Evolutionary conservation across 768 basidiomycete genomes (phyloP).

Genomic region (Leccinellum luteum): DNA sequence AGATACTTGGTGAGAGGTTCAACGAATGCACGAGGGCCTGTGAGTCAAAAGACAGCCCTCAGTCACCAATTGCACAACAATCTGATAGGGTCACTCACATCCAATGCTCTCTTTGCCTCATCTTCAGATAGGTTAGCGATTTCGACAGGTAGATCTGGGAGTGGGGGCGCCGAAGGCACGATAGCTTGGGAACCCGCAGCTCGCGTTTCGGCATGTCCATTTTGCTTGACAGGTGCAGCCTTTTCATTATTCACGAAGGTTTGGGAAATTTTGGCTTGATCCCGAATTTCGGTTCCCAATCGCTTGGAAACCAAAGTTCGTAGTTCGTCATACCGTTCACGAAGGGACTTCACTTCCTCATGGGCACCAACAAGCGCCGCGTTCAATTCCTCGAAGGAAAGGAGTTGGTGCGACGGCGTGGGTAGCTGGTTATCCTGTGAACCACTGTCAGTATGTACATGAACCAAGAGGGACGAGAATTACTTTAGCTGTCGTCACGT

Average conservation of each 20-base stretch:
- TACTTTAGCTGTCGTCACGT: constrained; percentile 5
- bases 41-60: background rate
- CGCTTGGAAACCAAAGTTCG: constrained; percentile 15
- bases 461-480: background rate
- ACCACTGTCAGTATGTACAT: constrained; percentile 1
- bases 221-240: background rate
- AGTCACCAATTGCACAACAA: background rate
- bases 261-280: background rate
- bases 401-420: constrained; percentile 4
- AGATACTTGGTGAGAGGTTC: constrained; percentile 8
- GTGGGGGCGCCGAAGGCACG: background rate
- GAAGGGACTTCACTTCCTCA: constrained; percentile 26
- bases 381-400: constrained; percentile 28
- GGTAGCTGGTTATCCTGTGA: constrained; percentile 8
- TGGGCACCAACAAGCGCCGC: constrained; percentile 21
- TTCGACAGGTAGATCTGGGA: constrained; percentile 8
- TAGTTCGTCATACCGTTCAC: constrained; percentile 26
- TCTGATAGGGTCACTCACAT: constrained; percentile 17
- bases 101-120: constrained; percentile 20
- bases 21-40: constrained; percentile 14
- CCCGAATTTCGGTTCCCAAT: constrained; percentile 2
- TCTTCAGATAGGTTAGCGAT: constrained; percentile 21
- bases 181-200: background rate
- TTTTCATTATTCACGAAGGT: background rate
- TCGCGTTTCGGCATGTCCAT: background rate